Base-by-base conservation (phyloP, 306 rosid species). In the Dryas drummondii region DNA sequence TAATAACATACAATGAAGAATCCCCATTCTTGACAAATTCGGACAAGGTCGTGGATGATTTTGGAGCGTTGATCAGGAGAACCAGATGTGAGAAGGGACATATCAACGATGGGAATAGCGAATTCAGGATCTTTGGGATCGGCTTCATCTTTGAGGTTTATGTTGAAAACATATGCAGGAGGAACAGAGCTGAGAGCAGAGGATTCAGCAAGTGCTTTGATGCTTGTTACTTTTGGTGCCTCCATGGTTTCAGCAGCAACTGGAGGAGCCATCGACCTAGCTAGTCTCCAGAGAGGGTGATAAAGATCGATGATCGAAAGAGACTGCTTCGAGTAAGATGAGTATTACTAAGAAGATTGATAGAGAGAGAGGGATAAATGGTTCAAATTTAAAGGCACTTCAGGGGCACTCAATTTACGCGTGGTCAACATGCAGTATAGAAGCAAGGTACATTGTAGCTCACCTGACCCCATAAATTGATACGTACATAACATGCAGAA, bases 11-110 rank as follows among this genome's bases (percentile, higher is more conserved):
- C 90, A 80, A 79, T 66, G 86, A 87, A 87, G 76, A 82, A 77
- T 14, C 88, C 88, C 88, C 88, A 87, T 4, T 87, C 72, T 0
- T 82, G 63, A 53, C 91, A 87, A 59, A 85, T 86, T n/a, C 68
- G 54, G 74, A 51, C 72, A 0, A 87, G 85, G 51, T 80, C 13
- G 8, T 68, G 66, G 27, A 87, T 65, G 1, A 71, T 22, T 62
- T 68, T 5, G 67, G 83, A 32, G 19, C 77, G 91, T 68, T 66
- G 80, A 7, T 50, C 82, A 63, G 83, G 82, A 51, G 79, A 76
- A 8, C 55, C 9, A 2, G 86, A 87, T n/a, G 79, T 78, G 81
- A 84, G 82, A 6, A 59, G 64, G 11, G 87, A 84, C 15, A 80
- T 72, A 64, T 87, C 88, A 53, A 87, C 64, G 78, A 84, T 40